Evolutionary conservation across 2,329 filamentous ascomycete species (phyloP), one percentile per base, ranked within the genome.

Genomic region (Macrophomina pseudophaseolina): DNA sequence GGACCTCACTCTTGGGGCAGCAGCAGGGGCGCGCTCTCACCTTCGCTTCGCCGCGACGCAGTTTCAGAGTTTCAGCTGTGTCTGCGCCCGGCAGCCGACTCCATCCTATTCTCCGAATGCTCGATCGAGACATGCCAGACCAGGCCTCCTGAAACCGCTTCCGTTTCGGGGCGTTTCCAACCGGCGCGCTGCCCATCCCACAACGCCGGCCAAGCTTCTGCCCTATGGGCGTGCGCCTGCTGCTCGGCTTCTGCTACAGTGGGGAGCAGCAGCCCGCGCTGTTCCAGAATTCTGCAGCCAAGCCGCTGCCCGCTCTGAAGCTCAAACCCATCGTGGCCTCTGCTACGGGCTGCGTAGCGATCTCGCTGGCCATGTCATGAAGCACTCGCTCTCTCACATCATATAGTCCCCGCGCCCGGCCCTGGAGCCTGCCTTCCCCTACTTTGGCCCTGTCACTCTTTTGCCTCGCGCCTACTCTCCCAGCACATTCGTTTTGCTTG

Each of bases 381-480:
- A n/a, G n/a, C 12, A 44, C 30, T 33, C 35, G 46, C 16, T 12
- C 53, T 53, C 51, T 35, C 48, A 30, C 51, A 30, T 38, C 63
- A 56, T 60, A 66, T 66, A 66, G 30, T 28, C 42, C 42, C 5
- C 44, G 64, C 52, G 64, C 46, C 53, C 54, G 44, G 9, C 18
- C 53, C 35, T 49, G 51, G 23, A 23, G 23, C 42, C 44, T n/a
- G 23, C 63, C 49, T 53, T 59, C 46, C 64, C 54, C 64, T 66
- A 66, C 53, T 60, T 66, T 66, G 64, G 53, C 64, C 64, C 54
- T 60, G 64, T 66, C 64, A 46, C 64, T 66, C 64, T 66, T 66
- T 66, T 66, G 64, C 30, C 32, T 35, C 46, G 5, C 44, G 30
- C 48, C 44, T 18, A 16, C 40, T 9, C 35, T 46, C 33, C 14